phyloP scores from a whole-genome alignment of 352 stramenopile species.

The Phytophthora sp. region DNA sequence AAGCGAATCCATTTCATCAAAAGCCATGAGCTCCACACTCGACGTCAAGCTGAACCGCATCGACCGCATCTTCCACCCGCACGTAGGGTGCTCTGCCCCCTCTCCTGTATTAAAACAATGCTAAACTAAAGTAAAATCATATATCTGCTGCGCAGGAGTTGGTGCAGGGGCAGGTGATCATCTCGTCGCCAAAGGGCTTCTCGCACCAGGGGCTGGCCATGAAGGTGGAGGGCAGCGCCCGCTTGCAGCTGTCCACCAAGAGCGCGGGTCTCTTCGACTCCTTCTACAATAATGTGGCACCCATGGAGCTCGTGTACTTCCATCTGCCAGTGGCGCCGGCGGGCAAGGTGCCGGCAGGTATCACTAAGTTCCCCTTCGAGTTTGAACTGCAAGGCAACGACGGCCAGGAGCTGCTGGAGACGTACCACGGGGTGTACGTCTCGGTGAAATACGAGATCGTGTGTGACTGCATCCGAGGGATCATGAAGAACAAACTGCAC shows the following conservation, averaged over 20 bases:
- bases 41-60: conserved; percentile 88
- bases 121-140: neutral
- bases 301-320: conserved; percentile 85
- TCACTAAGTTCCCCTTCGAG: conserved; percentile 91
- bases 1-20: conserved; percentile 16
- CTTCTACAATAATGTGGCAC: conserved; percentile 79
- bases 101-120: neutral
- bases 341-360: conserved; percentile 78
- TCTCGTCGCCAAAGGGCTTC: conserved; percentile 87
- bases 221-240: conserved; percentile 83
- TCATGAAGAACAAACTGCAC: conserved; percentile 89
- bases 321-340: conserved; percentile 73
- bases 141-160: conserved; percentile 53
- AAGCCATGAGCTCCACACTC: conserved; percentile 77
- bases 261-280: conserved; percentile 83
- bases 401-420: conserved; percentile 82
- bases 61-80: conserved; percentile 84
- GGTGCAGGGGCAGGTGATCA: conserved; percentile 86
- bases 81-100: conserved; percentile 56
- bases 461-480: conserved; percentile 82
- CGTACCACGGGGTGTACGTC: conserved; percentile 93
- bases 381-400: conserved; percentile 81
- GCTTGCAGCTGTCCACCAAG: conserved; percentile 84
- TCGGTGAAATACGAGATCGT: conserved; percentile 92
- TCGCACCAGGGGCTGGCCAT: conserved; percentile 83